Conservation (phyloP, 768 basidiomycete genomes). For the Russula griseocarnosa region DNA sequence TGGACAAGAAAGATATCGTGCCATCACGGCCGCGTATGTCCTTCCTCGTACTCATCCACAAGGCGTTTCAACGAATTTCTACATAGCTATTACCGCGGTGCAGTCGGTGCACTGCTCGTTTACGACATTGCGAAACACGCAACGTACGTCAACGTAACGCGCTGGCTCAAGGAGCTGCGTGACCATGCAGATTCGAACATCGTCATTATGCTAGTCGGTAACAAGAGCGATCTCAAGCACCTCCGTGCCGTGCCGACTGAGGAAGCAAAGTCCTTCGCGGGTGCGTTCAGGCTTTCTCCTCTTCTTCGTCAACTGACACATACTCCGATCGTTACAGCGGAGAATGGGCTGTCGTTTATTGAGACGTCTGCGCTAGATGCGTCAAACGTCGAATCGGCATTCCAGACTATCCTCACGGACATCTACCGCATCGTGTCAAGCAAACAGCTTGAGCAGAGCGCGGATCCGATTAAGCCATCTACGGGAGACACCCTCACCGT, state of each 20-base stretch:
- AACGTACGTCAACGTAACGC: constrained; percentile 88
- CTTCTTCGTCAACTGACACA: neutral
- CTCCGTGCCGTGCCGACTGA: constrained; percentile 94
- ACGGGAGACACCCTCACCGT: constrained; percentile 83
- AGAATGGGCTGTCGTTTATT: constrained; percentile 91
- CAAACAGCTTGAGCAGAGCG: constrained; percentile 85
- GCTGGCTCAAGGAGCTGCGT: constrained; percentile 96
- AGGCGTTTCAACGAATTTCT: neutral
- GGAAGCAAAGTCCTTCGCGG: constrained; percentile 88
- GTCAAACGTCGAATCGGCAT: constrained; percentile 95
- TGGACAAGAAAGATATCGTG: constrained; percentile 95
- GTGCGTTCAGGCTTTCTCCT: constrained; percentile 44
- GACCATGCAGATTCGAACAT: constrained; percentile 94
- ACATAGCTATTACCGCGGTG: constrained; percentile 91
- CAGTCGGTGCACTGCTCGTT: constrained; percentile 86
- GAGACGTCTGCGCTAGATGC: constrained; percentile 99
- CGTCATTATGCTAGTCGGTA: constrained; percentile 94
- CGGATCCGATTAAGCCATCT: constrained; percentile 73
- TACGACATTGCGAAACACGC: constrained; percentile 94
- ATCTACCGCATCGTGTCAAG: constrained; percentile 97
- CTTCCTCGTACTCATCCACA: constrained; percentile 19
- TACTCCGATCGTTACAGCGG: constrained; percentile 46
- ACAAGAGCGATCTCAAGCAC: constrained; percentile 99
- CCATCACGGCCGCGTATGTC: constrained; percentile 91
- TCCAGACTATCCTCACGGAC: constrained; percentile 94